Percentiles rank a stretch among this genome's conserved stretches.
Evolutionary conservation across 768 basidiomycete species (phyloP).

Genomic region (Lactarius quietus): DNA sequence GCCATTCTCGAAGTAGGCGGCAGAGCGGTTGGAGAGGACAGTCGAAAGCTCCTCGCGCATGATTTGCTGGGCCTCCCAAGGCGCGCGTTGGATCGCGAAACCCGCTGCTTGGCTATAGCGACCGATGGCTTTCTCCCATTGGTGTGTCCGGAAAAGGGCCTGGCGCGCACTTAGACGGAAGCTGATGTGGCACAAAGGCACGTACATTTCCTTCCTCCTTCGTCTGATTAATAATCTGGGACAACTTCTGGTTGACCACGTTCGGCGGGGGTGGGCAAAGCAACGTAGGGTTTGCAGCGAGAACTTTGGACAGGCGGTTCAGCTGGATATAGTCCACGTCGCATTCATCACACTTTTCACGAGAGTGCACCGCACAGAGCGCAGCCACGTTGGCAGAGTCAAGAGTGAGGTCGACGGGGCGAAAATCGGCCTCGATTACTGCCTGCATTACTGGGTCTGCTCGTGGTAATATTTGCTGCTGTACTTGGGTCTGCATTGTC

Average conservation of each 20-base stretch:
- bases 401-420: constrained; percentile 52
- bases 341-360: constrained; percentile 73
- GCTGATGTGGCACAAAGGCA: constrained; percentile 20
- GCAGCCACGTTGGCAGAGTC: constrained; percentile 51
- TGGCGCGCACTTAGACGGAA: constrained; percentile 36
- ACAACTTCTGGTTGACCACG: constrained; percentile 69
- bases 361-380: constrained; percentile 62
- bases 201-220: constrained; percentile 96
- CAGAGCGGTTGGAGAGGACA: constrained; percentile 87
- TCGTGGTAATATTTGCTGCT: constrained; percentile 45
- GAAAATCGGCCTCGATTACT: constrained; percentile 70
- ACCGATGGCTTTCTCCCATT: constrained; percentile 66
- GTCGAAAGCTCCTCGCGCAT: constrained; percentile 90
- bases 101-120: constrained; percentile 77
- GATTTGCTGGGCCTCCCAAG: constrained; percentile 82
- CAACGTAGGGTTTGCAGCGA: constrained; percentile 64
- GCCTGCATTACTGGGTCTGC: constrained; percentile 73
- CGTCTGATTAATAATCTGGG: constrained; percentile 66
- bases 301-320: constrained; percentile 71
- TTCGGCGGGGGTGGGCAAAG: constrained; percentile 80
- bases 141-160: constrained; percentile 74
- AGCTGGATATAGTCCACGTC: constrained; percentile 67
- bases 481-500: constrained; percentile 29
- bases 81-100: constrained; percentile 75
- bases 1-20: constrained; percentile 72